Evolutionary conservation across 805 yeast species (phyloP), one percentile per base, ranked within the genome.

Genomic region (Yarrowia sp.): DNA sequence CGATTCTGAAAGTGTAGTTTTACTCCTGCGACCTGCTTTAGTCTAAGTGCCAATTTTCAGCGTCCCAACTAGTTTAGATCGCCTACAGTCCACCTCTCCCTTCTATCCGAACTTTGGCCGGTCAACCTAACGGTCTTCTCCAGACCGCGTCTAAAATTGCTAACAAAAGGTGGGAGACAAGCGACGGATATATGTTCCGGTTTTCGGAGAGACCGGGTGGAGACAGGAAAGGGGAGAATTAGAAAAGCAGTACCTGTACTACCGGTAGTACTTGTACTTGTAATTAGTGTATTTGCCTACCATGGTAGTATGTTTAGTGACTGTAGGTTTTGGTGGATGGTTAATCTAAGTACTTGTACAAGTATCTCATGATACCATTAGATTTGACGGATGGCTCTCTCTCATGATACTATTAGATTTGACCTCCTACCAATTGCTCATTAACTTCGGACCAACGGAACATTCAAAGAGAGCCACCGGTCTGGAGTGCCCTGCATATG

Each of bases 91-190:
- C 38, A 36, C 8, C 39, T 7, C 39, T 15, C 30, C 39, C 55
- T 2, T 17, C 15, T 4, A 49, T 13, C 55, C 55, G 55, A 49
- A 34, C 5, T n/a, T 9, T n/a, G 10, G 24, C 55, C 55, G 55
- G 33, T 33, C 38, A 46, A 17, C 17, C 13, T 8, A 10, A 12
- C 14, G 5, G n/a, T 10, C n/a, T 2, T 24, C 30, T 17, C 55
- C 4, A 14, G 19, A 15, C 53, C 55, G 55, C 55, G 55, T 49
- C 55, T 49, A 49, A 49, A 49, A 49, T 49, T 49, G 55, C 55
- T n/a, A 3, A 24, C 13, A 17, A 33, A 10, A 33, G 15, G 15
- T 9, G 12, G 24, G 14, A 49, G 9, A 30, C 15, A 44, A 13
- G 17, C 34, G 50, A 33, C 55, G 55, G 55, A 33, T 49, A 49